Evolutionary conservation across 2,329 filamentous ascomycete genomes (phyloP), one percentile per base, ranked within the genome.

Genomic region (Trichoderma sp.): DNA sequence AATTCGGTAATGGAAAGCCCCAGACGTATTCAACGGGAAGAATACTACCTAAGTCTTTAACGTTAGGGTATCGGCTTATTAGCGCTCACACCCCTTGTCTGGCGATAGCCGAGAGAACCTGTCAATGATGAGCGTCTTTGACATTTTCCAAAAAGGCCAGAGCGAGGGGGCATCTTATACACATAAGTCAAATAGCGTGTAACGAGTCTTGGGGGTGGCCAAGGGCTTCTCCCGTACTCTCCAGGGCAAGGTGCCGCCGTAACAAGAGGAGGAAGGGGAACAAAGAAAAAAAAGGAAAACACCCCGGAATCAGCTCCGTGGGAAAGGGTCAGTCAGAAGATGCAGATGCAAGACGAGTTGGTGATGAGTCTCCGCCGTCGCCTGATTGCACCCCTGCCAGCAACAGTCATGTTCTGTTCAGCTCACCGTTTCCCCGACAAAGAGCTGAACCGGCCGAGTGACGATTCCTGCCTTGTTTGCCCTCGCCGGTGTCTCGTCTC

Each of bases 121-220:
- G 34, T 64, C 51, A 60, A 28, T 57, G 64, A 47, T 68, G n/a
- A 68, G 51, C 53, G 15, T 34, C 30, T 34, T 30, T 58, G 15
- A n/a, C n/a, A 60, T 34, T 43, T 28, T 60, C 32, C n/a, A 34
- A 26, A 28, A 32, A 53, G 30, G 47, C 56, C 64, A 62, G 65
- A 39, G 39, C 56, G 56, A 63, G 64, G 70, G 70, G 70, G 51
- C 57, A 68, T 72, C 70, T 72, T 72, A 68, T 72, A 71, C 30
- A 56, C 32, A 47, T 30, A 39, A 43, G 56, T 72, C 58, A 30
- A 32, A 43, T 62, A 62, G 68, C 43, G 60, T 63, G 56, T 64
- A 63, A 65, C 47, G 62, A 60, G 14, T 36, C 34, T 58, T 30
- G 39, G 39, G 39, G 39, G 39, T 11, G 21, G 26, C 21, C 47